These are phyloP conservation scores for Hibiscus tridactylites DNA, from an alignment of 345 rosid species.

Conservation along the genomic window DNA sequence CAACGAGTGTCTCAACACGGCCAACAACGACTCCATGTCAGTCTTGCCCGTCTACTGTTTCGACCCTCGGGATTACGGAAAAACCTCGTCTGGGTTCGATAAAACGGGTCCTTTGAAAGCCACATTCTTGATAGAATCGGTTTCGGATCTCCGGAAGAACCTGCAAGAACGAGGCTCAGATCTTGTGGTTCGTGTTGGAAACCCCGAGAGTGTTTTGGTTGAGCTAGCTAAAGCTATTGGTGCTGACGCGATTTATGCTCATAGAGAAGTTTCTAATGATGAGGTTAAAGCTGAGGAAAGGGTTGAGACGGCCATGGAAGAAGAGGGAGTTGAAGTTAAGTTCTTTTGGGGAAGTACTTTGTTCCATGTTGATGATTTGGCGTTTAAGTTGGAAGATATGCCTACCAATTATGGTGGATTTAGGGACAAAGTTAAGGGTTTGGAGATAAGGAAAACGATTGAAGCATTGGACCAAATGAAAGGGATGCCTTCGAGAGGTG, in stretches of 20 bases:
- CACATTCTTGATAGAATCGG: slow-evolving; percentile 71
- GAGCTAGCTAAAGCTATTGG: slow-evolving; percentile 90
- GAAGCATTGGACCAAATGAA: slow-evolving; percentile 76
- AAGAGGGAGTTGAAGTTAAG: slow-evolving; percentile 80
- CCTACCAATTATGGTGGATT: slow-evolving; percentile 73
- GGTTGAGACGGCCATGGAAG: slow-evolving; percentile 80
- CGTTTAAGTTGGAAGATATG: slow-evolving; percentile 77
- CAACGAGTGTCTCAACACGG: slow-evolving; percentile 76
- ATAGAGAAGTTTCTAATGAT: slow-evolving; percentile 76
- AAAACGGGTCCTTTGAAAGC: slow-evolving; percentile 87
- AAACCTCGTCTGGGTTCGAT: slow-evolving; percentile 80
- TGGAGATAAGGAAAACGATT: slow-evolving; percentile 82
- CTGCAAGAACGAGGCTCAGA: slow-evolving; percentile 84
- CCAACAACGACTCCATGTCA: slow-evolving; percentile 77
- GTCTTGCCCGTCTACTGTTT: slow-evolving; percentile 92
- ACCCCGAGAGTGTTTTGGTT: slow-evolving; percentile 63
- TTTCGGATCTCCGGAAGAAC: slow-evolving; percentile 75
- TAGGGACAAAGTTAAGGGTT: slow-evolving; percentile 53
- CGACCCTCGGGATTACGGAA: slow-evolving; percentile 88
- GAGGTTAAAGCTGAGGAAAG: slow-evolving; percentile 84
- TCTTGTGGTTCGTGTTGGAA: slow-evolving; percentile 81
- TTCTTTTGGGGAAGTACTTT: slow-evolving; percentile 96
- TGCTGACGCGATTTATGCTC: slow-evolving; percentile 86
- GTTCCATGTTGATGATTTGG: slow-evolving; percentile 87
- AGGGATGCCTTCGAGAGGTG: slow-evolving; percentile 79